Percentiles rank a stretch among this genome's conserved stretches.
These are phyloP conservation scores for Sanghuangporus baumii DNA, from an alignment of 1,284 basidiomycete genomes.

Conservation along the genomic window DNA sequence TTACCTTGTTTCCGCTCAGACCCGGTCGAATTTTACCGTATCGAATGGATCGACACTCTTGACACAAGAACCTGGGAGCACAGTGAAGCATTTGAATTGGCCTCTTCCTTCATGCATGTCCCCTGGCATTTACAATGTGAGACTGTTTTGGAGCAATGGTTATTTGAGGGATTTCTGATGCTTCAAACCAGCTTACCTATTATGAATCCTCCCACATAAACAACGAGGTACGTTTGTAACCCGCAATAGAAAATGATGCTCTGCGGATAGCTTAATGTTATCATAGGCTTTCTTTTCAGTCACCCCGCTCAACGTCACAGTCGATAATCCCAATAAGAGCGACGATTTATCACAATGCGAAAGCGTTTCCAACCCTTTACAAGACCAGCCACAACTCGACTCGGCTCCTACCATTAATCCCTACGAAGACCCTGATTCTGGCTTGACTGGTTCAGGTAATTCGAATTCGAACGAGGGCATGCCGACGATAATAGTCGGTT, in stretches of 20 bases:
- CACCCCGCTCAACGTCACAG: slow-evolving; percentile 36
- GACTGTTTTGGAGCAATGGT: slow-evolving; percentile 17
- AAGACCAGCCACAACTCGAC: slow-evolving; percentile 33
- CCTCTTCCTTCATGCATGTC: slow-evolving; percentile 38
- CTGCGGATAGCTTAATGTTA: too few species aligned
- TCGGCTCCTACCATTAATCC: slow-evolving; percentile 24
- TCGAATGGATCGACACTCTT: slow-evolving; percentile 36
- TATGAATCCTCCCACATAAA: slow-evolving; percentile 42
- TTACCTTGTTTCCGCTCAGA: slow-evolving; percentile 41
- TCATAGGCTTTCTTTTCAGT: slow-evolving; percentile 34
- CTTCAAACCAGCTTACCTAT: slow-evolving; percentile 37
- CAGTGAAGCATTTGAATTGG: slow-evolving; percentile 45
- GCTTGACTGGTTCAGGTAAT: slow-evolving; percentile 16
- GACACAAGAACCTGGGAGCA: slow-evolving; percentile 36
- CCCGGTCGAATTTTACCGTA: slow-evolving; percentile 41
- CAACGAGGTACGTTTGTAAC: slow-evolving; percentile 19
- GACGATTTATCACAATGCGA: slow-evolving; percentile 13
- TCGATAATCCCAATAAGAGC: slow-evolving; percentile 29
- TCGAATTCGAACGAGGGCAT: not conserved
- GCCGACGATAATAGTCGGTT: slow-evolving; percentile 13
- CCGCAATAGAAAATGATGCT: too few species aligned
- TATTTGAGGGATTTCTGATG: not conserved
- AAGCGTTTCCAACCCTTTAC: slow-evolving; percentile 28
- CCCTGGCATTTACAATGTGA: slow-evolving; percentile 45
- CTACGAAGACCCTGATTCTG: slow-evolving; percentile 19